phyloP scores from a whole-genome alignment of 2,329 filamentous ascomycete species.

The Colletotrichum orchidophilum region DNA sequence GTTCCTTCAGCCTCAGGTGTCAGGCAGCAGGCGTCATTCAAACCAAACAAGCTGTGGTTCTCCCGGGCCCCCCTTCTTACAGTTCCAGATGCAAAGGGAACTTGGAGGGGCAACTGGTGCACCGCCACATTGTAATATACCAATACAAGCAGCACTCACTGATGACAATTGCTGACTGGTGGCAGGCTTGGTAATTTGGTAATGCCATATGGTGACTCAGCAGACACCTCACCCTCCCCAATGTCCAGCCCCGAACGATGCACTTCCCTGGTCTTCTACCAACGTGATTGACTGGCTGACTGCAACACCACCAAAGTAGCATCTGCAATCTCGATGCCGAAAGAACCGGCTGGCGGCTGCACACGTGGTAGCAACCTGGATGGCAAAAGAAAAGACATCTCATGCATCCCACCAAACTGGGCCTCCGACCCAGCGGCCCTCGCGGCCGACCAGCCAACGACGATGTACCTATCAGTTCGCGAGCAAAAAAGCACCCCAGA shows the following conservation, averaged over 20 bases:
- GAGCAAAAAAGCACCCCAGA: not conserved
- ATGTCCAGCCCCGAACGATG: not conserved
- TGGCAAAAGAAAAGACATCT: not conserved
- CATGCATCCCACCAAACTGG: not conserved
- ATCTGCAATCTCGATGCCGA: not conserved
- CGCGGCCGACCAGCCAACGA: not conserved
- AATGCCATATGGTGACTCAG: conserved; percentile 19
- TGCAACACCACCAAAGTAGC: not conserved
- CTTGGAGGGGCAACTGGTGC: not conserved
- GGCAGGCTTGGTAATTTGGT: conserved; percentile 23
- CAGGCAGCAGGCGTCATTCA: conserved; percentile 1
- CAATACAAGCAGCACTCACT: conserved; percentile 2
- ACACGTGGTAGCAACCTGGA: not conserved
- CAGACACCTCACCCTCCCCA: conserved; percentile 14
- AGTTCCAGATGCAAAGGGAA: not conserved
- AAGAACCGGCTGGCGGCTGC: not conserved
- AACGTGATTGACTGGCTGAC: not conserved
- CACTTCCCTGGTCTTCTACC: conserved; percentile 26
- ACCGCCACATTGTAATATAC: conserved; percentile 5
- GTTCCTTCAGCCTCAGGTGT: not conserved
- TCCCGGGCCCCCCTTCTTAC: not conserved
- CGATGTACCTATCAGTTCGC: not conserved
- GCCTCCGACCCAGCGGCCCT: not conserved
- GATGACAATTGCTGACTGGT: conserved; percentile 8
- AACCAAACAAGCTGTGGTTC: conserved; percentile 18